Evolutionary conservation across 495 filamentous ascomycete species (phyloP), one percentile per base, ranked within the genome.

Genomic region (Haplographium delicatum): DNA sequence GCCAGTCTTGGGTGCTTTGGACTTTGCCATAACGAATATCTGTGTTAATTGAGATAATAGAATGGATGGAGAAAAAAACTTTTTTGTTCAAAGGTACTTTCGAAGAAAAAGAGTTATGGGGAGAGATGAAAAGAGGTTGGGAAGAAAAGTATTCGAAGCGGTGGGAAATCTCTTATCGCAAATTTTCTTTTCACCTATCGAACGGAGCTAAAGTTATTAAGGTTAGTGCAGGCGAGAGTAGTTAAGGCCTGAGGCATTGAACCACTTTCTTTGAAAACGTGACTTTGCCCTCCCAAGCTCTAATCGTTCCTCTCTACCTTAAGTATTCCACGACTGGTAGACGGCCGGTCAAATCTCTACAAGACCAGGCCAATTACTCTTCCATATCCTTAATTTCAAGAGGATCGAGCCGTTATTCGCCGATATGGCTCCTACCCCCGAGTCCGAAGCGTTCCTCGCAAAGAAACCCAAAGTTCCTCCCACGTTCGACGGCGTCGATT

Each of bases 401-500:
- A 31, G 7, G 28, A 13, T 31, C 28, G 28, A 13, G 28, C 28
- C 13, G 28, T 13, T 31, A 31, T 31, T 31, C 28, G 28, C 7
- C 7, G 28, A 31, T 7, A 79, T 79, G 74, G 57, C 57, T 81
- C 93, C 93, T 27, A 96, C 89, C 38, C 88, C 94, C 64, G 91
- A 98, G 70, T 97, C 93, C 65, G 80, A 78, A 60, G 73, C 80
- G 60, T 98, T 97, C 80, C 82, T 93, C 64, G 88, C 89, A 59
- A 88, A 88, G 68, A 98, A 98, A 75, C 93, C 93, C 57, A 87
- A 78, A 40, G 93, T 98, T 42, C 80, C 91, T 28, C 88, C 93
- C 15, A 91, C 88, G 57, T 98, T 96, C 73, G 88, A 96, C 43
- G 91, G 91, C 62, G 93, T 98, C 68, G 90, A 97, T 75, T 97